Evolutionary conservation across 2,329 filamentous ascomycete species (phyloP).

Genomic region (Sporothrix brasiliensis): DNA sequence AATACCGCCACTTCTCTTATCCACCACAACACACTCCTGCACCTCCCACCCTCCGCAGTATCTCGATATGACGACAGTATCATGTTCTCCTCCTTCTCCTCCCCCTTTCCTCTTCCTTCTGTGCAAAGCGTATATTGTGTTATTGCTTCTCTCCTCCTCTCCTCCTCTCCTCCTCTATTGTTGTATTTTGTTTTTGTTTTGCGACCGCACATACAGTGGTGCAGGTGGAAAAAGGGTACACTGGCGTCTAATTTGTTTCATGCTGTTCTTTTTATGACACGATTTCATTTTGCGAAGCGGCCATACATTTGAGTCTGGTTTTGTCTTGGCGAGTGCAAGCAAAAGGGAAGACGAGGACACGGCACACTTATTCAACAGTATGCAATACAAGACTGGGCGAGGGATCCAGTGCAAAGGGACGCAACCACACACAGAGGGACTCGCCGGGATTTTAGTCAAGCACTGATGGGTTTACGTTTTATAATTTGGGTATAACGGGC

Average conservation of each 20-base stretch:
- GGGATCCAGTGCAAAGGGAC: neutral
- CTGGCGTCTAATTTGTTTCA: neutral
- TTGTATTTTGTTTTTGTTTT: neutral
- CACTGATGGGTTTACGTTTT: neutral
- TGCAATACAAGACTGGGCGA: slow-evolving; percentile 8
- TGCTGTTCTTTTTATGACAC: neutral
- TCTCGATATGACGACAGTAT: neutral
- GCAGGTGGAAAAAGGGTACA: slow-evolving; percentile 9
- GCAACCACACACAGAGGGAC: neutral
- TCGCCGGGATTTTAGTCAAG: neutral
- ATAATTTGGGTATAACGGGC: neutral
- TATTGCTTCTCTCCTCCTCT: neutral
- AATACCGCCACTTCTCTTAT: slow-evolving; percentile 2
- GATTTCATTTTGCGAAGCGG: neutral
- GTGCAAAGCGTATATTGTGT: neutral
- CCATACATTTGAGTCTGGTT: slow-evolving; percentile 13
- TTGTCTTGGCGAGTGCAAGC: slow-evolving; percentile 15
- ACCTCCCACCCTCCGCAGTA: slow-evolving; percentile 18
- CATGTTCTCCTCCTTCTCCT: neutral
- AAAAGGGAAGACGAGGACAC: neutral
- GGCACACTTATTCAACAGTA: slow-evolving; percentile 9
- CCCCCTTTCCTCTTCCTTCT: neutral
- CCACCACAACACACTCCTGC: slow-evolving; percentile 15
- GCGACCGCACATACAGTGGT: slow-evolving; percentile 2
- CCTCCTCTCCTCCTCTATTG: neutral